Percentiles rank a stretch among this genome's conserved stretches.
phyloP scores from a whole-genome alignment of 306 rosid genomes.

The Lathyrus aphaca region DNA sequence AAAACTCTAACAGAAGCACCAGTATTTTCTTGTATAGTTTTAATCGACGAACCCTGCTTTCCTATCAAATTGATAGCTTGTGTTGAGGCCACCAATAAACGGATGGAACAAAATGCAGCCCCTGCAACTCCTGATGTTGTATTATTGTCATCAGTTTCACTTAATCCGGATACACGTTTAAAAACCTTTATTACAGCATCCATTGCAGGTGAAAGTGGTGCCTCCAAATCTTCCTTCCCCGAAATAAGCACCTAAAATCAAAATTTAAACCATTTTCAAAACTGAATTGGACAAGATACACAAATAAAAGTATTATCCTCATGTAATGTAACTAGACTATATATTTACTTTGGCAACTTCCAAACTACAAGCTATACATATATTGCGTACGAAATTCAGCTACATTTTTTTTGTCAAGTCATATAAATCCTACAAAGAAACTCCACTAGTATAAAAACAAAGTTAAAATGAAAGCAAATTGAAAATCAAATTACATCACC shows the following conservation, averaged over 20 bases:
- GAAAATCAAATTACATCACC: constrained; percentile 9
- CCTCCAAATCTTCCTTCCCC: constrained; percentile 84
- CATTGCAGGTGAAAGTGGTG: constrained; percentile 90
- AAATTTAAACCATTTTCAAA: constrained; percentile 16
- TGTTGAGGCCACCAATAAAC: constrained; percentile 88
- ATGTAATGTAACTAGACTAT: not conserved
- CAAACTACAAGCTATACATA: constrained; percentile 17
- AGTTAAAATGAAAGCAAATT: constrained; percentile 17
- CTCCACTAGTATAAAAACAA: constrained; percentile 6
- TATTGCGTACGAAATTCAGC: not conserved
- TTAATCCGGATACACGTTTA: constrained; percentile 77
- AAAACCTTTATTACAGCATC: constrained; percentile 85
- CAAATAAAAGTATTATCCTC: constrained; percentile 7
- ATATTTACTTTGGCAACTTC: constrained; percentile 14
- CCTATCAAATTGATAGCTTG: constrained; percentile 97
- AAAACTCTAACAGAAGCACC: constrained; percentile 78
- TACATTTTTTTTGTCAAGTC: not conserved
- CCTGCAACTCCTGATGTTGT: constrained; percentile 55
- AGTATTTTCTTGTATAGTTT: constrained; percentile 86
- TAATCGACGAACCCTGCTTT: constrained; percentile 91
- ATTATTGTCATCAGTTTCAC: constrained; percentile 61
- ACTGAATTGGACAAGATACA: constrained; percentile 19
- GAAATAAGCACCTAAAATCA: constrained; percentile 77
- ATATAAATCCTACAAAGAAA: constrained; percentile 5
- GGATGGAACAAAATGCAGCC: constrained; percentile 66